These are phyloP conservation scores for Lepidium sativum DNA, from an alignment of 345 rosid genomes.

Conservation along the genomic window DNA sequence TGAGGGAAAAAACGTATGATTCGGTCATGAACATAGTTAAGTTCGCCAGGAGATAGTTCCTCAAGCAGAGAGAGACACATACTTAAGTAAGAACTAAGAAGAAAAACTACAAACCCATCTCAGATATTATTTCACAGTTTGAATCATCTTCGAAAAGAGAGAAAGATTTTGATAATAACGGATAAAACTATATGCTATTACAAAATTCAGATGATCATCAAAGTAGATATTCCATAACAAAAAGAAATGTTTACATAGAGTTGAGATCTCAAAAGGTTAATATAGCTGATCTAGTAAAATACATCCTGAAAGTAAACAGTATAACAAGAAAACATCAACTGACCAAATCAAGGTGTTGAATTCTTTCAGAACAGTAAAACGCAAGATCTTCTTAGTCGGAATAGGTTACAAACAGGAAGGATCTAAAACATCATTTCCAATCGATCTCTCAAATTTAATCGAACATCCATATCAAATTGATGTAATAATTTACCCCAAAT, in stretches of 20 bases:
- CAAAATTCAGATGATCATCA: not conserved
- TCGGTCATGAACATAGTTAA: not conserved
- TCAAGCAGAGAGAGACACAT: not conserved
- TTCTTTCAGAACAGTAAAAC: not conserved
- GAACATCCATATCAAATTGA: not conserved
- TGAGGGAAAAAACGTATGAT: not conserved
- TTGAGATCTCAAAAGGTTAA: not conserved
- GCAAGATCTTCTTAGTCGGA: not conserved
- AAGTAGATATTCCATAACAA: not conserved
- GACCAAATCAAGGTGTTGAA: not conserved
- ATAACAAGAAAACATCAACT: not conserved
- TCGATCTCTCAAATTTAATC: not conserved
- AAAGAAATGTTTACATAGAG: not conserved
- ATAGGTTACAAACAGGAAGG: not conserved
- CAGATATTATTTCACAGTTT: too few relatives aligned
- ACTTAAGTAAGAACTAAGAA: not conserved
- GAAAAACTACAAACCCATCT: too few relatives aligned
- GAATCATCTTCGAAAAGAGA: too few relatives aligned
- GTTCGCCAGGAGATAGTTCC: not conserved
- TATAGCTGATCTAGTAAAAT: not conserved
- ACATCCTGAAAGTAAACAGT: too few relatives aligned
- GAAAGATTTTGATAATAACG: too few relatives aligned
- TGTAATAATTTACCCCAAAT: not conserved
- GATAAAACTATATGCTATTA: not conserved
- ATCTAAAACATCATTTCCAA: not conserved